Percentiles rank a stretch among this genome's conserved stretches.
Conservation (phyloP, 495 filamentous ascomycete species). For the Lepraria neglecta region DNA sequence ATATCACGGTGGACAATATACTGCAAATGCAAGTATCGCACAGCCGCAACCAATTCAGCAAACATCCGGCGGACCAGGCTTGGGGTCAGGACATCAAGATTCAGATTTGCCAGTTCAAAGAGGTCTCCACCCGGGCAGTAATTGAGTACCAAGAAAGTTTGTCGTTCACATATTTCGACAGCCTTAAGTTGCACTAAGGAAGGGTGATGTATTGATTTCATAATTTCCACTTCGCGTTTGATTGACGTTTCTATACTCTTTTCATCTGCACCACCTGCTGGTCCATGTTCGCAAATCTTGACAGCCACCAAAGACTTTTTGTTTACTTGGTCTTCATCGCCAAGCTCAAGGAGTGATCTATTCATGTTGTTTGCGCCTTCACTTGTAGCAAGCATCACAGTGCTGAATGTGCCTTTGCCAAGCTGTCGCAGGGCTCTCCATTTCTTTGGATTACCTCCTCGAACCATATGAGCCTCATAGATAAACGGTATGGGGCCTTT, state of each 20-base stretch:
- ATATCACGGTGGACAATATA: slow-evolving; percentile 95
- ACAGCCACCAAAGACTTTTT: slow-evolving; percentile 77
- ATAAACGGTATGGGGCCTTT: slow-evolving; percentile 29
- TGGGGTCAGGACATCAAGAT: slow-evolving; percentile 58
- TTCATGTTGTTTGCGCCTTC: slow-evolving; percentile 36
- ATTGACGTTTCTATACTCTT: slow-evolving; percentile 85
- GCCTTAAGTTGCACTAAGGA: slow-evolving; percentile 85
- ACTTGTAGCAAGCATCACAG: slow-evolving; percentile 78
- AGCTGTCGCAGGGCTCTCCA: slow-evolving; percentile 75
- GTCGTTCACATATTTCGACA: slow-evolving; percentile 71
- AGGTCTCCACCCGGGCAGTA: slow-evolving; percentile 93
- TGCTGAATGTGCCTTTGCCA: slow-evolving; percentile 92
- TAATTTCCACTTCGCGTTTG: slow-evolving; percentile 89
- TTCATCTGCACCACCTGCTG: slow-evolving; percentile 82
- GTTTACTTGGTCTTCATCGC: slow-evolving; percentile 46
- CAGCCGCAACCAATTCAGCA: slow-evolving; percentile 76
- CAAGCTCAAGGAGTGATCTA: slow-evolving; percentile 32
- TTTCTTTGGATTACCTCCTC: slow-evolving; percentile 50
- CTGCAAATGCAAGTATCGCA: slow-evolving; percentile 74
- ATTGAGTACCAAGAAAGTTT: slow-evolving; percentile 76
- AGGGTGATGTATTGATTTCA: slow-evolving; percentile 79
- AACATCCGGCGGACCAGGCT: slow-evolving; percentile 77
- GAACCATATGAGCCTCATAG: slow-evolving; percentile 50
- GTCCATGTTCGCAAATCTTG: slow-evolving; percentile 91
- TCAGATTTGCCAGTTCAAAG: slow-evolving; percentile 76